Evolutionary conservation across 306 rosid genomes (phyloP).

Genomic region (Senna tora): DNA sequence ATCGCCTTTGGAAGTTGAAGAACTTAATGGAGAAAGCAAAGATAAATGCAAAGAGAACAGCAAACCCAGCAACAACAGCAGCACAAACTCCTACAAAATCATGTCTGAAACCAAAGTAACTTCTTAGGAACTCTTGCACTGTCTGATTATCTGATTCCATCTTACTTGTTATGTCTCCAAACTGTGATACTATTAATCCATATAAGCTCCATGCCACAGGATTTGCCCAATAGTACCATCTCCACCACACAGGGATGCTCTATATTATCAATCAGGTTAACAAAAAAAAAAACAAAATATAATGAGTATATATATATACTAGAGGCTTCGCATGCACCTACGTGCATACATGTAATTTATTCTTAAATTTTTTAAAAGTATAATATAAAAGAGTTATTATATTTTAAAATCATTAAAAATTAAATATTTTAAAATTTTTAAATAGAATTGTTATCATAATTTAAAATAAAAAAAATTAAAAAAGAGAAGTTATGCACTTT

Average conservation of each 20-base stretch:
- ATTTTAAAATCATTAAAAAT: too few species aligned
- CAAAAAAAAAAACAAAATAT: neutral
- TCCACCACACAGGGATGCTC: conserved; percentile 73
- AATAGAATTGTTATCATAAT: too few species aligned
- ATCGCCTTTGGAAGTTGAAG: conserved; percentile 58
- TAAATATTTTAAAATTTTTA: too few species aligned
- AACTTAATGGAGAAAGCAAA: conserved; percentile 51
- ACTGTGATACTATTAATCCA: conserved; percentile 68
- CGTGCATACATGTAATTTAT: too few species aligned
- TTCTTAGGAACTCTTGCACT: conserved; percentile 43
- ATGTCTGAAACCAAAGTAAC: conserved; percentile 48
- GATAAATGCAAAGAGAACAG: conserved; percentile 45
- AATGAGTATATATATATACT: neutral
- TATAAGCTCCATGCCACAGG: conserved; percentile 78
- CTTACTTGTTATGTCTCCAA: conserved; percentile 41
- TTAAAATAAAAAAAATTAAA: too few species aligned
- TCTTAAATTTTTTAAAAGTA: too few species aligned
- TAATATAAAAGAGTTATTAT: too few species aligned
- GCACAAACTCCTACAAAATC: conserved; percentile 56
- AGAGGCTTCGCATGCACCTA: too few species aligned
- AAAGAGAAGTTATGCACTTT: too few species aligned
- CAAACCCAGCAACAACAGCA: conserved; percentile 36
- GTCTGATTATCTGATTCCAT: conserved; percentile 37
- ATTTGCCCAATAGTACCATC: conserved; percentile 77
- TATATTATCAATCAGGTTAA: neutral